Evolutionary conservation across 345 rosid genomes (phyloP), one percentile per base, ranked within the genome.

Genomic region (Turritis glabra): DNA sequence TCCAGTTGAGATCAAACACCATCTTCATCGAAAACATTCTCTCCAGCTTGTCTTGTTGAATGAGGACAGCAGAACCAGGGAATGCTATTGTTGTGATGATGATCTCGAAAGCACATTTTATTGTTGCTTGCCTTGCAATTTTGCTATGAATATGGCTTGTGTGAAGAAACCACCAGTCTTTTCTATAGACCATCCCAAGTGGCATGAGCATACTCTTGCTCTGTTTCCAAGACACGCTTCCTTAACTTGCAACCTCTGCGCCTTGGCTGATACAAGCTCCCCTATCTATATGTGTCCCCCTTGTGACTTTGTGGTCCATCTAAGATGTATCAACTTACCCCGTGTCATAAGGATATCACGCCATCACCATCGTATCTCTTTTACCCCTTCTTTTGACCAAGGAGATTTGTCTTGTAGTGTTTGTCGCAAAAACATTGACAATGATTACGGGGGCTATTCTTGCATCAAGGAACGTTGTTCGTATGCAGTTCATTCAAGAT

Each of bases 231-330:
- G n/a, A n/a, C n/a, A n/a, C n/a, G n/a, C n/a, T n/a, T n/a, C n/a
- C n/a, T n/a, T n/a, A n/a, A n/a, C n/a, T n/a, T n/a, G n/a, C n/a
- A n/a, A n/a, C n/a, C n/a, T n/a, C n/a, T n/a, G n/a, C n/a, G n/a
- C n/a, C n/a, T n/a, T n/a, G n/a, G n/a, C n/a, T n/a, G n/a, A n/a
- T n/a, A n/a, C n/a, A n/a, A n/a, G n/a, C n/a, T n/a, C n/a, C n/a
- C n/a, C n/a, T n/a, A n/a, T n/a, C n/a, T n/a, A n/a, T n/a, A n/a
- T n/a, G n/a, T n/a, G n/a, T n/a, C n/a, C n/a, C n/a, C n/a, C n/a
- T n/a, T n/a, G n/a, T n/a, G n/a, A n/a, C n/a, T 46, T 69, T 56
- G 52, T 69, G 30, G 29, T 12, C 13, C 64, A 69, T 69, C 27
- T 1, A 12, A 26, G 2, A 0, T 69, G 73, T 54, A 7, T 68